Evolutionary conservation across 2,329 filamentous ascomycete species (phyloP).

Genomic region (Penicillium sp.): DNA sequence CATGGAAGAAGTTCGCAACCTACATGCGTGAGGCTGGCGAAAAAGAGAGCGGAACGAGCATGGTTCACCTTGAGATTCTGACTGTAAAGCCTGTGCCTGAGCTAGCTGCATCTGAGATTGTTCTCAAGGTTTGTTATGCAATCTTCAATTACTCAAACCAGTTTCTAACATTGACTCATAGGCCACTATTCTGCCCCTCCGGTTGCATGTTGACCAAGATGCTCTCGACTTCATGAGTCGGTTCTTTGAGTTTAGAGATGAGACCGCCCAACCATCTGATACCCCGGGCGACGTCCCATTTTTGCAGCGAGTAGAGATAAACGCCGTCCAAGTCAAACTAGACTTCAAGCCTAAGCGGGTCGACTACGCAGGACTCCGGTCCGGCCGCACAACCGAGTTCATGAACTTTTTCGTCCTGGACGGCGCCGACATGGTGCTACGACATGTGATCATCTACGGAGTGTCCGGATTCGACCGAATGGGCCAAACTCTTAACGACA

Average conservation of each 20-base stretch:
- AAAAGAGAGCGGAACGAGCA: constrained; percentile 78
- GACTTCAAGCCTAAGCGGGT: constrained; percentile 99
- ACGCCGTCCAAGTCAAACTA: constrained; percentile 75
- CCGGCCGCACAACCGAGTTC: constrained; percentile 92
- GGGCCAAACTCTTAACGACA: constrained; percentile 85
- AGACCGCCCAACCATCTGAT: constrained; percentile 51
- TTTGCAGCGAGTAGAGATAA: constrained; percentile 83
- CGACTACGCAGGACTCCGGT: constrained; percentile 87
- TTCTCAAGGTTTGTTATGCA: constrained; percentile 60
- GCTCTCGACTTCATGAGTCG: constrained; percentile 94
- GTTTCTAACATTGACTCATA: constrained; percentile 27
- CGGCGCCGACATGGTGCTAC: constrained; percentile 77
- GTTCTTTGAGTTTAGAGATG: constrained; percentile 97
- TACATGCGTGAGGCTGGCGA: constrained; percentile 86
- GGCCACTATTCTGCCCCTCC: constrained; percentile 73
- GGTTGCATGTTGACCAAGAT: constrained; percentile 95
- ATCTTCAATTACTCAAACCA: not conserved
- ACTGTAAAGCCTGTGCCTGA: constrained; percentile 83
- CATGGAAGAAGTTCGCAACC: constrained; percentile 97
- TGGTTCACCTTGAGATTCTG: constrained; percentile 84
- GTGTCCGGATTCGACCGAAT: constrained; percentile 86
- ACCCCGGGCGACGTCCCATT: constrained; percentile 75
- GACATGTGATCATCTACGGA: constrained; percentile 89
- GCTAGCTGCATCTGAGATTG: constrained; percentile 83
- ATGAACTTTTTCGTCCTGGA: constrained; percentile 98